Evolutionary conservation across 768 basidiomycete genomes (phyloP), one percentile per base, ranked within the genome.

Genomic region (Daedaleopsis sinensis): DNA sequence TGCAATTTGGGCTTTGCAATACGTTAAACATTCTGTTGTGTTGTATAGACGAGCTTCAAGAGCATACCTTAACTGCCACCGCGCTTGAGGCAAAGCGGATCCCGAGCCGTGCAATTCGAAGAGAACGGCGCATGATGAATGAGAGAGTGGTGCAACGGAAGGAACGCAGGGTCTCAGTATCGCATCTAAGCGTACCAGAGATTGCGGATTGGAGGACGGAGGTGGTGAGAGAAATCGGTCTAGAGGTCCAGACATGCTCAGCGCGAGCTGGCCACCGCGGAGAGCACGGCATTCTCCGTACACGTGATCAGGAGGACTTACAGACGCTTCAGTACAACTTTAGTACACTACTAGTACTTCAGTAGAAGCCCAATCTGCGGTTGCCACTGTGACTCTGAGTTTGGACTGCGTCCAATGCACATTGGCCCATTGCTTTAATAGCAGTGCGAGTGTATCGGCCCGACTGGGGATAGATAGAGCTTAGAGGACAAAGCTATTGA

Each of bases 1-100:
- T 27, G 59, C 46, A 27, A 42, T 55, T 57, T 49, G 11, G 61
- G 46, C 61, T 62, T 38, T 38, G 39, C 5, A 43, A 23, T 32
- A 32, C 27, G 27, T 32, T 32, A 32, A 32, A 32, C 27, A 3
- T 32, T 32, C 27, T 7, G 7, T 32, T 3, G 15, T 51, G 15
- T 21, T 49, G 21, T 2, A 23, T 43, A 13, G 66, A 50, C 42
- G 47, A 35, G 43, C 7, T 27, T 39, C 61, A 57, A 55, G 1
- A 21, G 63, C 67, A 12, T 58, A 68, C 67, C 48, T 64, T 57
- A 19, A 59, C 46, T 55, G 68, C 65, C 18, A 61, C 59, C 9
- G 71, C 64, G 11, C 68, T 64, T 10, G 71, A 67, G 12, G 65
- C 51, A 9, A 59, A 32, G 16, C 71, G 68, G 9, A 65, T 19